Base-by-base conservation (phyloP, 345 rosid genomes). In the Boechera retrofracta region DNA sequence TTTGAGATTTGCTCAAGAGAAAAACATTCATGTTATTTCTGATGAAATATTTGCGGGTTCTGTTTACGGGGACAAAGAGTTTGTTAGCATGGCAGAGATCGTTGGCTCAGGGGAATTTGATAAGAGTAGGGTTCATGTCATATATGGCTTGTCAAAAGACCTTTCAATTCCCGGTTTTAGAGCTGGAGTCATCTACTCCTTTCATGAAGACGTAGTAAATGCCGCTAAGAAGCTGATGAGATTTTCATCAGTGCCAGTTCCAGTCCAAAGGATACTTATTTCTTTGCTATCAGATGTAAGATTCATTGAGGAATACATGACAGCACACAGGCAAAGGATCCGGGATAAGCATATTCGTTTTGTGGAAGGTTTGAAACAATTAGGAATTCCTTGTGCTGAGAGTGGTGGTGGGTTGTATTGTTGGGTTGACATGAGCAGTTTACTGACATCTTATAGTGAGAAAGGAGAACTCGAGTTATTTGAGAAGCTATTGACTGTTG, bases 1-100 rank as follows among this genome's bases (percentile, higher is more conserved):
- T 73, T 55, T 89, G 70, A 85, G 76, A 66, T 92, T 94, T 83
- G 98, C 91, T 15, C 87, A 64, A 33, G 88, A 90, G 86, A 92
- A 92, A 59, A 90, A 90, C 77, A 90, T 92, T 63, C 97, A 90
- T 77, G 84, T 94, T 18, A 89, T 92, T 64, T 90, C 88, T 49
- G 98, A 94, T 60, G 97, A 94, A 83, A 92, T 94, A 80, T 92
- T 85, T 56, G 92, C 90, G 2, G 98, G 97, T 5, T 88, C 95
- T 66, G 81, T 82, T 35, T 86, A 85, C 72, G 94, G 93, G 55
- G 76, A 71, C n/a, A 86, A 79, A 61, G 90, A 89, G 73, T 92
- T 94, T 82, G 91, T 94, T 52, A 94, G 97, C 85, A 82, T 90
- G 87, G 88, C 92, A 13, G 90, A 94, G 82, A 80, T 94, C 55